phyloP scores from a whole-genome alignment of 2,329 filamentous ascomycete genomes.

The Aspergillus melleus region DNA sequence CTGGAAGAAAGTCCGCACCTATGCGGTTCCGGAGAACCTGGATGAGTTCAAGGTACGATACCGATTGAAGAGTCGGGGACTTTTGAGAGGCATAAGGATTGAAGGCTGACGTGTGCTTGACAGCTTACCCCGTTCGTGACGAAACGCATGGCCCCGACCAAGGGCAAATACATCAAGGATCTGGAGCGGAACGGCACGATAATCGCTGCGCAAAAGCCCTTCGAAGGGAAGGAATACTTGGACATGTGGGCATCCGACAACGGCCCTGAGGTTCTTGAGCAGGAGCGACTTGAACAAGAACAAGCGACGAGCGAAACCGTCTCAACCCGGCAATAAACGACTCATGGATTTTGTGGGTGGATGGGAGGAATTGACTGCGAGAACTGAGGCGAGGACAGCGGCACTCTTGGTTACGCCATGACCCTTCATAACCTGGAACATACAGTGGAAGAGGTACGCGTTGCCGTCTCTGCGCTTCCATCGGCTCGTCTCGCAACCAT shows the following conservation, averaged over 20 bases:
- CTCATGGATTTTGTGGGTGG: not conserved
- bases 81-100: not conserved
- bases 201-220: constrained; percentile 29
- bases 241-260: constrained; percentile 41
- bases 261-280: constrained; percentile 31
- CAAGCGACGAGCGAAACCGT: constrained; percentile 1
- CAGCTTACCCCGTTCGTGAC: constrained; percentile 50
- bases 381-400: not conserved
- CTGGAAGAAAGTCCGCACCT: constrained; percentile 85
- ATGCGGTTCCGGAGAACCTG: constrained; percentile 71
- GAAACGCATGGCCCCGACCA: constrained; percentile 41
- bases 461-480: not conserved
- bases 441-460: too few species aligned
- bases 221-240: constrained; percentile 39
- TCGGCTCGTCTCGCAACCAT: constrained; percentile 1
- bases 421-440: not conserved
- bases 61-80: not conserved
- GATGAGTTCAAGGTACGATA: constrained; percentile 67
- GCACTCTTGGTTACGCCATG: not conserved
- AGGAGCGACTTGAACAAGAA: constrained; percentile 22
- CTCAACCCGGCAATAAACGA: constrained; percentile 15
- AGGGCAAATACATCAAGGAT: constrained; percentile 33
- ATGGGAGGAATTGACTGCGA: not conserved
- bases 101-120: not conserved
- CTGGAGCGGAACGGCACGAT: constrained; percentile 28